phyloP scores from a whole-genome alignment of 345 rosid genomes.

The Carallia brachiata region DNA sequence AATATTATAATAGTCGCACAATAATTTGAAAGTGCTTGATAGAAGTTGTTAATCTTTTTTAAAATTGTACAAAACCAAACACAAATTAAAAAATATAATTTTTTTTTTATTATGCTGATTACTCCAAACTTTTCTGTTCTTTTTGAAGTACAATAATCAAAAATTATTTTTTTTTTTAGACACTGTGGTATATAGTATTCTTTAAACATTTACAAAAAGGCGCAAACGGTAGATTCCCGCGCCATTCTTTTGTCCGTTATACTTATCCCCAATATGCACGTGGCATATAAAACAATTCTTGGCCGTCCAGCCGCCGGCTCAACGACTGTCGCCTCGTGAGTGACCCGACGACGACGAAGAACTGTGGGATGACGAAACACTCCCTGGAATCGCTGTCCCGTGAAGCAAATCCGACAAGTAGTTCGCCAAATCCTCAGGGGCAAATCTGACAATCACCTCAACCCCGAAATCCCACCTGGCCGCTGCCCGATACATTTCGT shows the following conservation, averaged over 20 bases:
- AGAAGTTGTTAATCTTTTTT: no score
- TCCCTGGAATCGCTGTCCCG: slow-evolving; percentile 36
- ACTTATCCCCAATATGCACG: slow-evolving; percentile 6
- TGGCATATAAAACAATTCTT: neutral
- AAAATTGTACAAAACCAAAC: no score
- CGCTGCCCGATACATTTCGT: slow-evolving; percentile 33
- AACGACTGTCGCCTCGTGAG: slow-evolving; percentile 6
- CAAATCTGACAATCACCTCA: slow-evolving; percentile 40
- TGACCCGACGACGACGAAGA: slow-evolving; percentile 15
- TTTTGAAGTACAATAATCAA: no score
- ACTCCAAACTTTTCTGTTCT: no score
- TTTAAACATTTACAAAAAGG: no score
- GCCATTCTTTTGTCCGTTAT: neutral
- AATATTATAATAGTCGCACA: no score
- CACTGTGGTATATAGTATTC: no score
- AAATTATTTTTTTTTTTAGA: no score
- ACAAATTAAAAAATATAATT: no score
- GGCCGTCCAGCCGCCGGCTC: neutral
- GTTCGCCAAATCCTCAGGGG: slow-evolving; percentile 62
- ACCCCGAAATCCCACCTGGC: slow-evolving; percentile 19
- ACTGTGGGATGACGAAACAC: slow-evolving; percentile 31
- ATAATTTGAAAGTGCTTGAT: no score
- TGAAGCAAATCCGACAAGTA: slow-evolving; percentile 49
- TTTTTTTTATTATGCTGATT: no score
- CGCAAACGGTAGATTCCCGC: no score